phyloP scores from a whole-genome alignment of 305 asterid genomes.

The Fraxinus paxiana region DNA sequence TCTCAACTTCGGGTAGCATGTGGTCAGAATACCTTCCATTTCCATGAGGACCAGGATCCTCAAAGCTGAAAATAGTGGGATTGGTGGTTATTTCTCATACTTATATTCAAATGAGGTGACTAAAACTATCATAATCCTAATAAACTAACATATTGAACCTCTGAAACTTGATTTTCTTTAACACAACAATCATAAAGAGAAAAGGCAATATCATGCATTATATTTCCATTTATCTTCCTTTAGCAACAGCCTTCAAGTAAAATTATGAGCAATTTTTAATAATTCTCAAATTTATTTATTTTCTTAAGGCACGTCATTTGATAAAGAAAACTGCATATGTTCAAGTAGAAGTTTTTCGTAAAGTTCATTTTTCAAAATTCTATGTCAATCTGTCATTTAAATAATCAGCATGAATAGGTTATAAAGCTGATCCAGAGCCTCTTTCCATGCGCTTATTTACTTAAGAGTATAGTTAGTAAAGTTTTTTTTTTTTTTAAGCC shows the following conservation, averaged over 20 bases:
- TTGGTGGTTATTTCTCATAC: slow-evolving; percentile 15
- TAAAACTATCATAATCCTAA: not conserved
- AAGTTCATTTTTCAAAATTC: not conserved
- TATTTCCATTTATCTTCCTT: not conserved
- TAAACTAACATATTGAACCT: not conserved
- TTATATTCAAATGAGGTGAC: slow-evolving; percentile 4
- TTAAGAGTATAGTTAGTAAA: not conserved
- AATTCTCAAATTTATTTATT: not conserved
- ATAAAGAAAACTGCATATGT: not conserved
- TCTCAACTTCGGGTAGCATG: slow-evolving; percentile 94
- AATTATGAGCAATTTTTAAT: not conserved
- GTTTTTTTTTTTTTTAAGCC: not conserved
- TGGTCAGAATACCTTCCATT: slow-evolving; percentile 82
- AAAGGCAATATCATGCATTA: not conserved
- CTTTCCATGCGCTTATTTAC: not conserved
- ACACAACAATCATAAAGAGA: not conserved
- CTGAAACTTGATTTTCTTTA: not conserved
- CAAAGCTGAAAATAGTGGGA: slow-evolving; percentile 60
- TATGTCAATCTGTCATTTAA: not conserved
- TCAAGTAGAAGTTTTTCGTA: not conserved
- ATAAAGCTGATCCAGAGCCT: not conserved
- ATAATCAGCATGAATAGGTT: not conserved
- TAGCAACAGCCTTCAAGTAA: not conserved
- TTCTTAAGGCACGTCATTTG: not conserved
- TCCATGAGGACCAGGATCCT: slow-evolving; percentile 99